Base-by-base conservation (phyloP, 208 protist species). In the Wallacemonas sp. region DNA sequence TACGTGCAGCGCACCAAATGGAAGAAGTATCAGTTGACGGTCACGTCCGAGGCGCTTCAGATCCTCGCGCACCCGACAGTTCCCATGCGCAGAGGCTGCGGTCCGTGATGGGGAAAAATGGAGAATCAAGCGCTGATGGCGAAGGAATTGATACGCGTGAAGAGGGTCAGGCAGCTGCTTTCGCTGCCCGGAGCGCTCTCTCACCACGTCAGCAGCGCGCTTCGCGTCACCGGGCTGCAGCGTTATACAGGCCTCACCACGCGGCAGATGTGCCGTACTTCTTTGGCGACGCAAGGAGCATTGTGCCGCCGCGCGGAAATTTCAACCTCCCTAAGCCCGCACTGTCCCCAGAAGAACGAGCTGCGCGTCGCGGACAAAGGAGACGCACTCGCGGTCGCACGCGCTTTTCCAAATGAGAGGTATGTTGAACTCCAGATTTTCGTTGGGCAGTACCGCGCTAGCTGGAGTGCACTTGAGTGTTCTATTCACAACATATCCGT, bases 231-330 rank as follows among this genome's bases (percentile, higher is more conserved):
- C 57, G 69, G 2, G 44, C 71, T 21, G 69, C 46, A 19, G 50
- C 50, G 12, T 34, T 57, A 10, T 38, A 4, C n/a, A 73, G 77
- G 37, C 55, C 73, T 1, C 71, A 76, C 46, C 76, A 81, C 26
- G 64, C 83, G 4, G 77, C 85, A 30, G 85, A 89, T 52, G 72
- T 91, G 26, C 89, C 89, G 15, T 92, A 76, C 70, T 94, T 92
- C 64, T 92, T 83, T 66, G 76, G 76, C 42, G 70, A 72, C 29
- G 38, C 66, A 33, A 34, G 54, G 15, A 94, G 81, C 60, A 78
- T 85, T 38, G 83, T 92, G 1, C 85, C 89, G 33, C 85, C 85
- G 21, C 72, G 57, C 17, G 89, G 83, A 3, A 55, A 64, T 36
- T 94, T 85, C 61, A 90, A 87, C 46, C 66, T 94, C 27, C 83